phyloP scores from a whole-genome alignment of 208 protist genomes.

The Wallacemonas collosoma region DNA sequence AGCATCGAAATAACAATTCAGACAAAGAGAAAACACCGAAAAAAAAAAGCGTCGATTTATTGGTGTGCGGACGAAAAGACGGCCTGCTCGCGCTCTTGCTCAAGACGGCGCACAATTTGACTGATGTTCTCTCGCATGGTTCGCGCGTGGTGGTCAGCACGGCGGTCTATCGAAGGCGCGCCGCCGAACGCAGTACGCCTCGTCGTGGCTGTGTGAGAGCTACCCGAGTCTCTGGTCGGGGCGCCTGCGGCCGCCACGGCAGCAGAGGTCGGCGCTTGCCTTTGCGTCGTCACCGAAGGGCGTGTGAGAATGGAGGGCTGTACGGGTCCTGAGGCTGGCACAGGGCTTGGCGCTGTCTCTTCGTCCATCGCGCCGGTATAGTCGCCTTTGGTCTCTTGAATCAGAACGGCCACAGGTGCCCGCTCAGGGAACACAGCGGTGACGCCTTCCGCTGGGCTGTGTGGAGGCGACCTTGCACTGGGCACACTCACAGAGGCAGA shows the following conservation, averaged over 20 bases:
- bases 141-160: slow-evolving; percentile 8
- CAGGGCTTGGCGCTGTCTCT: neutral
- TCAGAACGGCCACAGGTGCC: too few species aligned
- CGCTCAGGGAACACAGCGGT: too few species aligned
- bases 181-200: neutral
- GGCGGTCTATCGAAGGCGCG: neutral
- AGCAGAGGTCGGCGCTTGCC: neutral
- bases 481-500: too few species aligned
- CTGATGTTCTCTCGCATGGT: slow-evolving; percentile 8
- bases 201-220: too few species aligned
- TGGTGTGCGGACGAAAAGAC: neutral
- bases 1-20: neutral
- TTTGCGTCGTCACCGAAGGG: neutral
- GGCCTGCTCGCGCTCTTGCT: neutral
- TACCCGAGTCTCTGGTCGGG: too few species aligned
- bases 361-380: too few species aligned
- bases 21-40: neutral
- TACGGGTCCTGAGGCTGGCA: neutral
- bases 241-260: too few species aligned
- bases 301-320: slow-evolving; percentile 3
- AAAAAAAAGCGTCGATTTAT: neutral
- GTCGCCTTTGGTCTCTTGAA: too few species aligned
- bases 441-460: too few species aligned
- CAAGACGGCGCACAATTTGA: slow-evolving; percentile 7
- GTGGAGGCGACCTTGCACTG: too few species aligned